phyloP scores from a whole-genome alignment of 2,329 filamentous ascomycete genomes.

The Elsinoe arachidis region DNA sequence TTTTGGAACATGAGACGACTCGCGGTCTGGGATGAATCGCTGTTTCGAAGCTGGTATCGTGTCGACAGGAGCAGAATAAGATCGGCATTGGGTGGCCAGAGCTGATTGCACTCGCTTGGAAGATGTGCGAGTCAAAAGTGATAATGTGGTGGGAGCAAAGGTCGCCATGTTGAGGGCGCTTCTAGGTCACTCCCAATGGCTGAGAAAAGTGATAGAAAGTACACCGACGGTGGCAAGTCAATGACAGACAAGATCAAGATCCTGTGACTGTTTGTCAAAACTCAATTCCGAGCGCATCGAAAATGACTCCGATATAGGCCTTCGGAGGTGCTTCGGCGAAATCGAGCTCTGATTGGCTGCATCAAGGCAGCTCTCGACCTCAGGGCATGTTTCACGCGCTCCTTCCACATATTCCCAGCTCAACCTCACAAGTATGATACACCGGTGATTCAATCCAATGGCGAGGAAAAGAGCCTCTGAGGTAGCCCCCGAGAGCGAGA shows the following conservation, averaged over 20 bases:
- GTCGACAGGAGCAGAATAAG: constrained; percentile 52
- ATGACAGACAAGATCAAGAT: no score
- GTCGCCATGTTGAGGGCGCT: neutral
- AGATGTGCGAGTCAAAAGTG: neutral
- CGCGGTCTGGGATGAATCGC: constrained; percentile 78
- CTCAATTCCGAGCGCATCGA: neutral
- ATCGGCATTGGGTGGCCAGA: constrained; percentile 33
- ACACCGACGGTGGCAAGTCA: no score
- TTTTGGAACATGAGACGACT: constrained; percentile 64
- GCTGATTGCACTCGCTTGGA: constrained; percentile 22
- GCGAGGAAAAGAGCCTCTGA: constrained; percentile 13
- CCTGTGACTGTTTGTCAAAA: neutral
- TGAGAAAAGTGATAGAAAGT: no score
- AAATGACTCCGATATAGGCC: constrained; percentile 5
- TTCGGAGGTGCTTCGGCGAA: constrained; percentile 3
- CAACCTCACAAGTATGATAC: neutral
- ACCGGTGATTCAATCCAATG: constrained; percentile 3
- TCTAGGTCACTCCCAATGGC: no score
- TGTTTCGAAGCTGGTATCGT: constrained; percentile 69
- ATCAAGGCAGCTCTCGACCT: neutral
- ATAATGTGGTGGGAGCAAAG: no score
- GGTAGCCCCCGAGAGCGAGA: neutral
- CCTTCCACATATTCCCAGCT: neutral
- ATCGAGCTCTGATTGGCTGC: constrained; percentile 7
- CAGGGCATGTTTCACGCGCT: neutral